phyloP scores from a whole-genome alignment of 2,329 filamentous ascomycete species.

The Leptosphaerulina australis region DNA sequence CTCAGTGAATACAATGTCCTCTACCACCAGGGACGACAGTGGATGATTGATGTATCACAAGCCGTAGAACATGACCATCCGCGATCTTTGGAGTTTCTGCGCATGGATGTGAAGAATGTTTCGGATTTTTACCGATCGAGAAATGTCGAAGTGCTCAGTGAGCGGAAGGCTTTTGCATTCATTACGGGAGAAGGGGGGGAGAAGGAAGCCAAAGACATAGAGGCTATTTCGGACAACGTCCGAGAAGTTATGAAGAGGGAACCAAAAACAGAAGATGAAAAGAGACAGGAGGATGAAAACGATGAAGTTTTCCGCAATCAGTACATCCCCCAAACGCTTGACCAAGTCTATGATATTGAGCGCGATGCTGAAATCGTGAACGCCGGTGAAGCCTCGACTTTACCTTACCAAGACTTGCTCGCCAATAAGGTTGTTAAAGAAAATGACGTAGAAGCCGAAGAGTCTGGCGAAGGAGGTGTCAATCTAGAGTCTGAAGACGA shows the following conservation, averaged over 20 bases:
- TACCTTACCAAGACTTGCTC: slow-evolving; percentile 85
- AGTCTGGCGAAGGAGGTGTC: slow-evolving; percentile 2
- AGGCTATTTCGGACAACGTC: slow-evolving; percentile 65
- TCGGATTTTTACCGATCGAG: slow-evolving; percentile 90
- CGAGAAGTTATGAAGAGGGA: slow-evolving; percentile 70
- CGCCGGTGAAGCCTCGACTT: slow-evolving; percentile 73
- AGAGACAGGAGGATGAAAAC: slow-evolving; percentile 68
- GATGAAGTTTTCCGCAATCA: slow-evolving; percentile 94
- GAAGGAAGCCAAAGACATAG: slow-evolving; percentile 60
- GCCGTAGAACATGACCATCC: slow-evolving; percentile 97
- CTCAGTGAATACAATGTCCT: slow-evolving; percentile 97
- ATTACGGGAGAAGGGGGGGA: slow-evolving; percentile 68
- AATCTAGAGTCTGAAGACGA: slow-evolving; percentile 24
- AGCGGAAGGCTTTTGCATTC: slow-evolving; percentile 83
- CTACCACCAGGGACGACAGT: slow-evolving; percentile 80
- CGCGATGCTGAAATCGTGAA: slow-evolving; percentile 81
- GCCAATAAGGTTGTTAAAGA: slow-evolving; percentile 67
- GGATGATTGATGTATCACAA: slow-evolving; percentile 97
- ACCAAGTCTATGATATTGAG: slow-evolving; percentile 96
- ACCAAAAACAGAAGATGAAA: slow-evolving; percentile 55
- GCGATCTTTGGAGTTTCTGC: slow-evolving; percentile 85
- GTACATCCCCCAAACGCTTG: slow-evolving; percentile 93
- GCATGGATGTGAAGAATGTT: slow-evolving; percentile 98
- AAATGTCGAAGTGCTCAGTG: slow-evolving; percentile 78
- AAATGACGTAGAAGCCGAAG: neutral